phyloP scores from a whole-genome alignment of 345 rosid genomes.

The Ceriops decandra region DNA sequence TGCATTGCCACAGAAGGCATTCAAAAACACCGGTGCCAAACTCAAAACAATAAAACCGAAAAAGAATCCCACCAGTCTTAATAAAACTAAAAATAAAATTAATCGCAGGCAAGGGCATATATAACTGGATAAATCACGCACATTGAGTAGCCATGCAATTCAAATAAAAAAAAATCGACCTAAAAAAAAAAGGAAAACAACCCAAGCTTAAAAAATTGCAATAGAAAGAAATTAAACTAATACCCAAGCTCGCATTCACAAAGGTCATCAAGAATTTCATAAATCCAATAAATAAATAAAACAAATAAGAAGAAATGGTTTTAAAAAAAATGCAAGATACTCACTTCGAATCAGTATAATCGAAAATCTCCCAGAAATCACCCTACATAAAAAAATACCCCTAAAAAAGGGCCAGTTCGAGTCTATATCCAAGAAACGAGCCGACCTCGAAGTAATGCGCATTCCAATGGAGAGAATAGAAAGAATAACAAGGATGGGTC shows the following conservation, averaged over 20 bases:
- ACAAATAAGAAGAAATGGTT: background rate
- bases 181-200: background rate
- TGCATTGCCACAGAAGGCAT: background rate
- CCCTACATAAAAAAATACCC: background rate
- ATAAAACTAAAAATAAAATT: constrained; percentile 1
- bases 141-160: no score
- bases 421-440: background rate
- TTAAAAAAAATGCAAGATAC: background rate
- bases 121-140: no score
- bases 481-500: no score
- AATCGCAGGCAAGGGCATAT: no score
- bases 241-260: background rate
- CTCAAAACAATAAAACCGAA: background rate
- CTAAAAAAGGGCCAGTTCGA: background rate
- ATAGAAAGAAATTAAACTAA: background rate
- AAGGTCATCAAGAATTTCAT: background rate
- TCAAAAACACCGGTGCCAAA: background rate
- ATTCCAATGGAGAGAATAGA: background rate
- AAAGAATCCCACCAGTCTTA: background rate
- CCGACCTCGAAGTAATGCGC: background rate
- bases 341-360: background rate
- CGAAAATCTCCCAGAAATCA: background rate
- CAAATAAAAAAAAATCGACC: no score
- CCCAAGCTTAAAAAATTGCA: background rate
- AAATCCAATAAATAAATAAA: background rate